Base-by-base conservation (phyloP, 306 rosid species). In the Citrullus amarus region DNA sequence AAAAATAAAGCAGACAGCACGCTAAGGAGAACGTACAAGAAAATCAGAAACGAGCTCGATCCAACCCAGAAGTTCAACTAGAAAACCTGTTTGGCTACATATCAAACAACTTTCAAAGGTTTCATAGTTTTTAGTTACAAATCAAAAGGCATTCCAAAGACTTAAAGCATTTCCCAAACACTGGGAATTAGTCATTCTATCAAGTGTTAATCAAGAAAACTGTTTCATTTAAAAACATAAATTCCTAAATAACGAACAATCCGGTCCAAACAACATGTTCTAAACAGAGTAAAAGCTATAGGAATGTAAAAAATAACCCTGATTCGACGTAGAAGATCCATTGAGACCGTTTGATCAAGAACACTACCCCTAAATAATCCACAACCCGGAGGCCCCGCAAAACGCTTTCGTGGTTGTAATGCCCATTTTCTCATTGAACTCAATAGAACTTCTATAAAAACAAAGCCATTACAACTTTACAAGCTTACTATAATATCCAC, bases 1-100 rank as follows among this genome's bases (percentile, higher is more conserved):
- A 81, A 59, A 67, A 78, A 34, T 68, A 44, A 44, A 74, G 86
- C 58, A 79, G 30, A 50, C 32, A 80, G 74, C n/a, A 79, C 44
- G 71, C 76, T 72, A 81, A 85, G 17, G 54, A 28, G 44, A 73
- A 30, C 2, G 15, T 46, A 43, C 39, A 75, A 53, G 57, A 51
- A 66, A 18, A 69, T 69, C 34, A 69, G 10, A 66, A 66, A 39
- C 6, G 8, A 66, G 73, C 51, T 18, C 1, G 32, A 66, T 66
- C 22, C 5, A 9, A 6, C 9, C 22, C 14, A 63, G 44, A 63
- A 14, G 22, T 34, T 65, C 9, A 13, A 65, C 22, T 16, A 1
- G 36, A 4, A 36, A 12, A 36, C 14, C 9, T 65, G 9, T 15
- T 14, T 36, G 71, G 14, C 17, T 38, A 17, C 50, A 38, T 66